Conservation (phyloP, 768 basidiomycete species). For the Suillus sp. region DNA sequence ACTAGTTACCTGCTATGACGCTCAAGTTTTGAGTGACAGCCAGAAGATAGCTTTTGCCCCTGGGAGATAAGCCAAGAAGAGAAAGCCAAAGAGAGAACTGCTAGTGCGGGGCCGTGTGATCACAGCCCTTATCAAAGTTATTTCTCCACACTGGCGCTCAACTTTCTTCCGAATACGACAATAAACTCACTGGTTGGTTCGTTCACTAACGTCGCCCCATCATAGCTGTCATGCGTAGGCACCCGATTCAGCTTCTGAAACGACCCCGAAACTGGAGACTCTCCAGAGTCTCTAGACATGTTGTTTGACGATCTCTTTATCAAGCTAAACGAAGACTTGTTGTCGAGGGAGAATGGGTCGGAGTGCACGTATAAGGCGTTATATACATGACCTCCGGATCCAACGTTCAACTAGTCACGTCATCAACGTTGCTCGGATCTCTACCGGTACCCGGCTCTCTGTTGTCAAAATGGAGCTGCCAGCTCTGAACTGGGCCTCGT, state of each 20-base stretch:
- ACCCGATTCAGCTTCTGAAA: constrained; percentile 13
- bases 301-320: not conserved
- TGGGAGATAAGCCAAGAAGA: constrained; percentile 9
- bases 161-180: not conserved
- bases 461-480: not conserved
- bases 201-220: constrained; percentile 11
- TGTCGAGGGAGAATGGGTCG: not conserved
- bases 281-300: constrained; percentile 2
- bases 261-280: constrained; percentile 7
- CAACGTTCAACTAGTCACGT: not conserved
- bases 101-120: constrained; percentile 6
- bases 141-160: not conserved
- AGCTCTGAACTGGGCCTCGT: not conserved
- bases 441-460: not conserved
- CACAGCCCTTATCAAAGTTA: constrained; percentile 7
- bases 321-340: not conserved
- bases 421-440: not conserved
- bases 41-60: constrained; percentile 3
- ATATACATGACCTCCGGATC: not conserved
- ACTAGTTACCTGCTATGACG: not conserved
- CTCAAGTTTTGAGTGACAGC: not conserved
- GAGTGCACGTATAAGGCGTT: not conserved
- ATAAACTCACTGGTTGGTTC: constrained; percentile 4
- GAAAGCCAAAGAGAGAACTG: not conserved
- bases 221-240: constrained; percentile 6